phyloP scores from a whole-genome alignment of 2,329 filamentous ascomycete species.

The Pestalotiopsis sp. region DNA sequence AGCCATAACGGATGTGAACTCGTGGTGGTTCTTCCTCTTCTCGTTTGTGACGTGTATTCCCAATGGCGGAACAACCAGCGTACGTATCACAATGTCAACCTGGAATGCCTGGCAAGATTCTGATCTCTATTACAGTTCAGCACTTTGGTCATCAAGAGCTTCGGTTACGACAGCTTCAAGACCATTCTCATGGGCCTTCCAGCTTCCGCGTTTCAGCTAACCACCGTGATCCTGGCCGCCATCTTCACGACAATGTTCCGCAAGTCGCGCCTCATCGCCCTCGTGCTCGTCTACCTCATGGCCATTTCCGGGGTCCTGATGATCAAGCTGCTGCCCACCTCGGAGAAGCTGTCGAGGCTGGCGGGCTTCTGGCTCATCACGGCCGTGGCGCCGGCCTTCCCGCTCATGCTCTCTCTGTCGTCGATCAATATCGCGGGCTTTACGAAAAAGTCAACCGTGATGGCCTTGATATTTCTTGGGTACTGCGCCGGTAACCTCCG shows the following conservation, averaged over 20 bases:
- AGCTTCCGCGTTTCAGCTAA: constrained; percentile 65
- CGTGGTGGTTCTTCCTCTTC: constrained; percentile 57
- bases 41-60: constrained; percentile 57
- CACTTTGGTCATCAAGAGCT: constrained; percentile 69
- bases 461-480: constrained; percentile 52
- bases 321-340: constrained; percentile 40
- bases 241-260: constrained; percentile 59
- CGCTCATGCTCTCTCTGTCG: constrained; percentile 54
- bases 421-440: constrained; percentile 56
- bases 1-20: constrained; percentile 57
- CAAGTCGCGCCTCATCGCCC: constrained; percentile 65
- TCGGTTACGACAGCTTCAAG: constrained; percentile 63
- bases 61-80: constrained; percentile 52
- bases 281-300: constrained; percentile 67
- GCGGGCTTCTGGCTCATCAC: constrained; percentile 63
- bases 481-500: constrained; percentile 58
- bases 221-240: constrained; percentile 66
- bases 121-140: constrained; percentile 48
- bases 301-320: constrained; percentile 73
- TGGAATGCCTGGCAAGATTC: neutral
- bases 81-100: neutral
- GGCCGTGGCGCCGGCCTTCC: constrained; percentile 56
- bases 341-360: constrained; percentile 42
- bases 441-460: constrained; percentile 62
- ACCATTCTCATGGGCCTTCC: constrained; percentile 76